These are phyloP conservation scores for Cryptococcus hybrid DNA, from an alignment of 1,284 basidiomycete genomes.

Conservation along the genomic window DNA sequence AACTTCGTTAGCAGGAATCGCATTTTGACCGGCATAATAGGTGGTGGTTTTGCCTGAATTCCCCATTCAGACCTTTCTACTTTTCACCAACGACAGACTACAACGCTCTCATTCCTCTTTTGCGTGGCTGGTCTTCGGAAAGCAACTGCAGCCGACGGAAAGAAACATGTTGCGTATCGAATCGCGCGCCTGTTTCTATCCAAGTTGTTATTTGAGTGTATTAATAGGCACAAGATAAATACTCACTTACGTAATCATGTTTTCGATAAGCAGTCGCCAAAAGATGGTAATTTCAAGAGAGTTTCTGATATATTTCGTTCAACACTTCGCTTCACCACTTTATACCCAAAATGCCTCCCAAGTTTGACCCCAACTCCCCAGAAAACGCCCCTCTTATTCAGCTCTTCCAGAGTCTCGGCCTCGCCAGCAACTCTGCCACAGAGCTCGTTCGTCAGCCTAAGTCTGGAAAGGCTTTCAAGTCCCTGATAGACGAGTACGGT, in stretches of 20 bases:
- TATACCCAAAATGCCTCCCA: slow-evolving; percentile 51
- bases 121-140: no score
- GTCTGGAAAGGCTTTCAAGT: slow-evolving; percentile 66
- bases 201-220: no score
- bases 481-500: slow-evolving; percentile 64
- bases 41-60: no score
- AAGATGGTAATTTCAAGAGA: background rate
- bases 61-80: no score
- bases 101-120: no score
- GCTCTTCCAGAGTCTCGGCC: slow-evolving; percentile 76
- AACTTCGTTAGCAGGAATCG: no score
- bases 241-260: background rate
- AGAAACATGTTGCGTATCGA: no score
- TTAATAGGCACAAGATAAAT: background rate
- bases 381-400: slow-evolving; percentile 56
- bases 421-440: slow-evolving; percentile 72
- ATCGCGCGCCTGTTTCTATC: no score
- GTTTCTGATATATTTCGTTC: background rate
- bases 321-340: no score
- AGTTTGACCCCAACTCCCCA: slow-evolving; percentile 55
- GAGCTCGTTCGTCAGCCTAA: slow-evolving; percentile 81
- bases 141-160: no score
- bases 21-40: no score
- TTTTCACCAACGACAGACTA: no score
- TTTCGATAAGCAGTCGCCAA: background rate